These are phyloP conservation scores for Climacium dendroides DNA, from an alignment of 225 moss, liverwort and hornwort species.

Conservation along the genomic window DNA sequence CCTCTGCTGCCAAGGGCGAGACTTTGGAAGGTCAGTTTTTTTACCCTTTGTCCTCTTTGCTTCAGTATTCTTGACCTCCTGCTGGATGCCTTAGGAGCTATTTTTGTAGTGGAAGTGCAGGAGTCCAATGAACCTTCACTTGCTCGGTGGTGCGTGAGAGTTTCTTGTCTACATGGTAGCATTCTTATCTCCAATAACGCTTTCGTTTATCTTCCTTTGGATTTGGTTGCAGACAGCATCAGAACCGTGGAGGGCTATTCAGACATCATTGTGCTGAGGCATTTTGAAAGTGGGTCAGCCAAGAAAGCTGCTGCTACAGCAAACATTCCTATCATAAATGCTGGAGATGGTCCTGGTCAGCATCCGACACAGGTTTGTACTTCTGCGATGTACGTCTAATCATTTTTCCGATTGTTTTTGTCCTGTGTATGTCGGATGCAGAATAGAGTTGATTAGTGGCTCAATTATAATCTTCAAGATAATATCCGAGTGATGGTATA, in stretches of 20 bases:
- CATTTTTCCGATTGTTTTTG: not conserved
- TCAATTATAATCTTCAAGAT: not conserved
- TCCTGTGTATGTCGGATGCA: not conserved
- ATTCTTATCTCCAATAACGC: not conserved
- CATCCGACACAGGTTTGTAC: conserved; percentile 86
- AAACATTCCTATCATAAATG: conserved; percentile 84
- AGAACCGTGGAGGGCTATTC: conserved; percentile 93
- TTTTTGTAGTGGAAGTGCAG: not conserved
- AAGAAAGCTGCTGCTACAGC: conserved; percentile 72
- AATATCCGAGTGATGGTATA: not conserved
- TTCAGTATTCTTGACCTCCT: not conserved
- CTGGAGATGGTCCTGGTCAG: conserved; percentile 98
- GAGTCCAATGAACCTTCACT: not conserved
- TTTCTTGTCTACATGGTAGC: not conserved
- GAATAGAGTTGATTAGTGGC: not conserved
- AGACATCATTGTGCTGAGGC: conserved; percentile 85
- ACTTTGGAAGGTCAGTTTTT: conserved; percentile 69
- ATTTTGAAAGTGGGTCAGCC: conserved; percentile 95
- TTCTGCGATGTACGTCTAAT: not conserved
- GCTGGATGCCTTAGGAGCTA: not conserved
- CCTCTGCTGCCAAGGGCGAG: conserved; percentile 93
- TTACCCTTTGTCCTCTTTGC: not conserved
- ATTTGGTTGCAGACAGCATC: conserved; percentile 60
- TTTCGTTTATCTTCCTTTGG: not conserved
- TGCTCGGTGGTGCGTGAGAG: not conserved